A percentile compares a stretch with the other conserved stretches of the same genome.
phyloP scores from a whole-genome alignment of 2,329 filamentous ascomycete species.

The Pyricularia sp. region DNA sequence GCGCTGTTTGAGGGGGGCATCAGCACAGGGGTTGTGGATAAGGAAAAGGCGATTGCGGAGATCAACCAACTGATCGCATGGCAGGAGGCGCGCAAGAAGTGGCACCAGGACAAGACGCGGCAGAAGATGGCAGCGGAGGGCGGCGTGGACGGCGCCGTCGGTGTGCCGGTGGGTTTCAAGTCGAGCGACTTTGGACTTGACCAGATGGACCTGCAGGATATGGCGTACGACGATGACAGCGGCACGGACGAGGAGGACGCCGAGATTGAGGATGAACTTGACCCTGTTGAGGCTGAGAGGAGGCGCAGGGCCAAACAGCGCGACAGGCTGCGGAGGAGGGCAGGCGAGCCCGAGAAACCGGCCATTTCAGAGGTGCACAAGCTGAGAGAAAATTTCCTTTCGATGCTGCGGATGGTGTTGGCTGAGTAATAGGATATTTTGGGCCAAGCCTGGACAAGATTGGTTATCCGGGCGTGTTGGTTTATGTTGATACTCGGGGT shows the following conservation, averaged over 20 bases:
- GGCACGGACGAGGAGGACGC: conserved; percentile 53
- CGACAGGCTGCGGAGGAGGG: conserved; percentile 69
- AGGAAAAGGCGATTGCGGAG: conserved; percentile 63
- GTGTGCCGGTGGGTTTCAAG: conserved; percentile 55
- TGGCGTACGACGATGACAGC: conserved; percentile 66
- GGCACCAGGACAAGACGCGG: conserved; percentile 94
- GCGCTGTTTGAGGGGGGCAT: conserved; percentile 78
- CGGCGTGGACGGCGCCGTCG: conserved; percentile 23
- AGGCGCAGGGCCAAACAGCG: conserved; percentile 67
- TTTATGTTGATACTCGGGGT: background rate
- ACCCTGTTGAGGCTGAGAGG: conserved; percentile 82
- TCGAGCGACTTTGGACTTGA: conserved; percentile 86
- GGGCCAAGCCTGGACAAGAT: background rate
- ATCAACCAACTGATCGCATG: conserved; percentile 82
- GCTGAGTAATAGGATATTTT: conserved; percentile 48
- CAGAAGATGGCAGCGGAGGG: conserved; percentile 97
- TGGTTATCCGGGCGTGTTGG: background rate
- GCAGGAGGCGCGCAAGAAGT: conserved; percentile 94
- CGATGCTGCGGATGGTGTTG: conserved; percentile 73
- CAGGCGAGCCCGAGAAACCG: conserved; percentile 79
- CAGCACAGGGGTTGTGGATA: conserved; percentile 58
- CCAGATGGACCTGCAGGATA: conserved; percentile 75
- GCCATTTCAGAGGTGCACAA: conserved; percentile 70
- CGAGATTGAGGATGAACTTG: conserved; percentile 68
- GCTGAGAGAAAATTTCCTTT: conserved; percentile 68